Base-by-base conservation (phyloP, 2,329 filamentous ascomycete species). In the Cryphonectria naterciae region DNA sequence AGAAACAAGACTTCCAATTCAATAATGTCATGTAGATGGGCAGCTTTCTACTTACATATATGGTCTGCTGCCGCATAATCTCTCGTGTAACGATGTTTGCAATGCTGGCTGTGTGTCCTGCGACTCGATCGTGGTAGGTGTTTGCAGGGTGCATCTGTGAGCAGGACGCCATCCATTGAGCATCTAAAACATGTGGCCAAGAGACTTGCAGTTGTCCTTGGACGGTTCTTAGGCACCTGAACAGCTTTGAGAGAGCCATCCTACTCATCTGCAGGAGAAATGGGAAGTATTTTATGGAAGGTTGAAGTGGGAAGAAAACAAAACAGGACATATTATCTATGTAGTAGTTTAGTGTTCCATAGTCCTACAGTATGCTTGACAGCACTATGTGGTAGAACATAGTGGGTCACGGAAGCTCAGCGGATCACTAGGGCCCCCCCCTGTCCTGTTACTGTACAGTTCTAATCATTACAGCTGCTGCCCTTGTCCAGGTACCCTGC, bases 401-500 rank as follows among this genome's bases (percentile, higher is more conserved):
- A 17, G 54, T 58, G 54, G 54, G 4, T 32, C 28, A 19, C 54
- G 35, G 54, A 19, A 17, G 25, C 28, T 58, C 54, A 32, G 17
- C 15, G 15, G 15, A 32, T 17, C 6, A 17, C 54, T 58, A 19
- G 64, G 64, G 11, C 1, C 5, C 25, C 43, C 43, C 64, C 63
- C 64, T 65, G 64, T 65, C 5, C 28, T 58, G 13, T 5, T 11
- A 28, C 13, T 58, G 54, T 58, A 58, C 52, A 17, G 15, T 58
- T 5, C 49, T n/a, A 25, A 32, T 4, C 49, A 10, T 25, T 11
- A 52, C n/a, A n/a, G 49, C n/a, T 52, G n/a, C n/a, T 11, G 43
- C 43, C 49, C 52, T 32, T 56, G 52, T 56, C 63, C 19, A 65
- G 32, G 63, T 54, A 65, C 43, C 41, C 43, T 46, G 17, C 46